Evolutionary conservation across 192 early-diverging fungal species (phyloP).

Genomic region (Linnemannia elongata): DNA sequence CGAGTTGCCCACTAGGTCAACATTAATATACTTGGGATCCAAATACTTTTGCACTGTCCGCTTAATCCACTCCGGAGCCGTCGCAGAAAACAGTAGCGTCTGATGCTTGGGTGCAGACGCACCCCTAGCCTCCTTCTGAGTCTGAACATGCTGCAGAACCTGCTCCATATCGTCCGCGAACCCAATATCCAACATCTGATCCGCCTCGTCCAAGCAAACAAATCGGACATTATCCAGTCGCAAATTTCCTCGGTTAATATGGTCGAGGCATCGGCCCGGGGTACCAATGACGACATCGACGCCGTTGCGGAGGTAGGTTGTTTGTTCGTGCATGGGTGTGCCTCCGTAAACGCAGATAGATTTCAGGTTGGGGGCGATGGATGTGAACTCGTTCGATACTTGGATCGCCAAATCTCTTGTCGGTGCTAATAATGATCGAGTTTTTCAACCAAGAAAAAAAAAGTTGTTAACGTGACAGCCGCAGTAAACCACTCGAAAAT

Average conservation of each 20-base stretch:
- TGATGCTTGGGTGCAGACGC: constrained; percentile 63
- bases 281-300: constrained; percentile 87
- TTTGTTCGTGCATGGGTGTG: constrained; percentile 88
- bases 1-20: constrained; percentile 87
- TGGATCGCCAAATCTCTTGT: constrained; percentile 93
- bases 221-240: constrained; percentile 72
- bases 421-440: constrained; percentile 64
- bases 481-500: constrained; percentile 41
- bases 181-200: constrained; percentile 87
- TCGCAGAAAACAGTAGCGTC: constrained; percentile 88
- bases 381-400: constrained; percentile 83
- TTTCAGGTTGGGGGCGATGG: constrained; percentile 74
- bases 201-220: constrained; percentile 85
- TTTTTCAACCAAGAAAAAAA: background rate
- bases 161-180: constrained; percentile 89
- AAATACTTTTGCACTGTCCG: constrained; percentile 73
- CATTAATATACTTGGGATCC: constrained; percentile 71
- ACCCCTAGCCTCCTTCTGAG: constrained; percentile 77
- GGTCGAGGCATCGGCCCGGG: constrained; percentile 85
- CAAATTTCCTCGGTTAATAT: constrained; percentile 86
- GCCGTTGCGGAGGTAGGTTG: constrained; percentile 79
- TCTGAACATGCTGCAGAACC: constrained; percentile 77
- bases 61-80: constrained; percentile 85
- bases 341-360: constrained; percentile 91
- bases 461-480: constrained; percentile 28